phyloP scores from a whole-genome alignment of 208 protist genomes.

The Acanthamoeba rhysodes region DNA sequence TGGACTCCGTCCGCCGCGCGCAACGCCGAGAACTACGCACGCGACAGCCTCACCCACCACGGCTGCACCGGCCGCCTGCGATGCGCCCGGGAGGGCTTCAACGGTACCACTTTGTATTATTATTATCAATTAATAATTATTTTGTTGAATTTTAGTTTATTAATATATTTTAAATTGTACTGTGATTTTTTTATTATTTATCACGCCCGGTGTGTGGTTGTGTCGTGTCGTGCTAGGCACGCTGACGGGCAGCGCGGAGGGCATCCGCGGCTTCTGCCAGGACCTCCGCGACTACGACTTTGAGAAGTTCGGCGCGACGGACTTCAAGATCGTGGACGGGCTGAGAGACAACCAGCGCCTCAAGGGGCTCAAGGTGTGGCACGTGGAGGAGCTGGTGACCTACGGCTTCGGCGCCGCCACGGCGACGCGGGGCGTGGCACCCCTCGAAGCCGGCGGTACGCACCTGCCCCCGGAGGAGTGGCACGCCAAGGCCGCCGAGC shows the following conservation, averaged over 20 bases:
- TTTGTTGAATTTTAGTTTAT: no score
- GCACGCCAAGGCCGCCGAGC: not conserved
- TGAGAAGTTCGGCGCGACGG: not conserved
- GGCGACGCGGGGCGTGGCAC: not conserved
- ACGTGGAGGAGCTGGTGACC: not conserved
- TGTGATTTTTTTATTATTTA: not conserved
- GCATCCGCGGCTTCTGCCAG: not conserved
- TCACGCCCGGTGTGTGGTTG: no score
- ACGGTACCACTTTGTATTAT: not conserved
- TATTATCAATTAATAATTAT: no score
- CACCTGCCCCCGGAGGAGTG: not conserved
- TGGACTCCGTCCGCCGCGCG: not conserved
- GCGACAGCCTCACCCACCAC: not conserved
- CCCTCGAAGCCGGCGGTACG: not conserved
- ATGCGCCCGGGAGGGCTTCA: not conserved
- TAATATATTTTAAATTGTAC: not conserved
- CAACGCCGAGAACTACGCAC: not conserved
- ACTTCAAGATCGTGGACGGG: not conserved
- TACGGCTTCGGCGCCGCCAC: not conserved
- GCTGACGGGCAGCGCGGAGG: not conserved
- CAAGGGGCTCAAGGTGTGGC: not conserved
- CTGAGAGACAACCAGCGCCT: not conserved
- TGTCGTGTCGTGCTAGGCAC: not conserved
- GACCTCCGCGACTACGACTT: not conserved
- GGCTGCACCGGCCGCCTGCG: not conserved